Percentiles rank a stretch among this genome's conserved stretches.
Evolutionary conservation across 129 eudicot genomes (phyloP).

Genomic region (Escallonia rubra): DNA sequence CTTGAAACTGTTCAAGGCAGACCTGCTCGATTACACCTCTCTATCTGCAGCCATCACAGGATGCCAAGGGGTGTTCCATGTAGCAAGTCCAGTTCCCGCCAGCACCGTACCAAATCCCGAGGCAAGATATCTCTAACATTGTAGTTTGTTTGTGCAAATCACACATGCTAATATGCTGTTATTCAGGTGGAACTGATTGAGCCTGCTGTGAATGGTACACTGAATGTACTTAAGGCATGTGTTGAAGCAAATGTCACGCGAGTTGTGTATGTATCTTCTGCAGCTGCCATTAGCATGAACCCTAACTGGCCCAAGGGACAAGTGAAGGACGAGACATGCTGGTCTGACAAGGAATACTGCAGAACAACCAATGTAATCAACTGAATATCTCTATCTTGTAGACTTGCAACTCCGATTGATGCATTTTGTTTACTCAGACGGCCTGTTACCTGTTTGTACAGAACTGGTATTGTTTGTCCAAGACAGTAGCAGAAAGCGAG

Average conservation of each 20-base stretch:
- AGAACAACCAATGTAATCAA: slow-evolving; percentile 40
- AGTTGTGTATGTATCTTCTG: slow-evolving; percentile 40
- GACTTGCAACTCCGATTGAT: neutral
- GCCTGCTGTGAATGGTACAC: slow-evolving; percentile 41
- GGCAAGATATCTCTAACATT: slow-evolving; percentile 27
- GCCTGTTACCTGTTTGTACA: slow-evolving; percentile 12
- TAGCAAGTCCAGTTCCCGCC: slow-evolving; percentile 80
- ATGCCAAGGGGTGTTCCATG: slow-evolving; percentile 79
- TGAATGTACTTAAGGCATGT: slow-evolving; percentile 44
- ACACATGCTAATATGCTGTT: slow-evolving; percentile 7
- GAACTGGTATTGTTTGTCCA: slow-evolving; percentile 38
- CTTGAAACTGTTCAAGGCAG: slow-evolving; percentile 68
- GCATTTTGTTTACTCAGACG: neutral
- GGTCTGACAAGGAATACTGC: slow-evolving; percentile 33
- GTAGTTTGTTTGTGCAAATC: too few relatives aligned
- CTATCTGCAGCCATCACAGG: slow-evolving; percentile 56
- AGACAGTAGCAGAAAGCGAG: slow-evolving; percentile 39
- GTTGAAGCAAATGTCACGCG: slow-evolving; percentile 24
- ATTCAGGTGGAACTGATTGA: slow-evolving; percentile 31
- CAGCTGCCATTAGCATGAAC: slow-evolving; percentile 19
- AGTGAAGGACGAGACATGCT: slow-evolving; percentile 37
- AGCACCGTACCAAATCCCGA: slow-evolving; percentile 67
- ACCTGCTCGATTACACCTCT: slow-evolving; percentile 64
- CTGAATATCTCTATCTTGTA: neutral
- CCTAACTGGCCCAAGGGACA: slow-evolving; percentile 34